These are phyloP conservation scores for Skeletonema costatum DNA, from an alignment of 108 stramenopile species.

Conservation along the genomic window DNA sequence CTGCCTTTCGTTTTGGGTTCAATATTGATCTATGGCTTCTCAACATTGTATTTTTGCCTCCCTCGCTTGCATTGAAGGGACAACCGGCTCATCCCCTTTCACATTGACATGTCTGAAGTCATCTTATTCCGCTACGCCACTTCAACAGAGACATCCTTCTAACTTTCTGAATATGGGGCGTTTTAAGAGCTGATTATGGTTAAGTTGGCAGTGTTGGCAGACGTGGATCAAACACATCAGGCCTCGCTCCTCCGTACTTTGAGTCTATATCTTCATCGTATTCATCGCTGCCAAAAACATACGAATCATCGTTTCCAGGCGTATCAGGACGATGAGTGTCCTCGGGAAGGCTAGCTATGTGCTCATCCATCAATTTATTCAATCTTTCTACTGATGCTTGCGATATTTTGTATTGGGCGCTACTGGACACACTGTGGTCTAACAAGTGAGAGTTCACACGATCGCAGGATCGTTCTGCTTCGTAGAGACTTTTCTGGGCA, in stretches of 20 bases:
- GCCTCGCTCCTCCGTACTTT: conserved; percentile 20
- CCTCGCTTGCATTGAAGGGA: no score
- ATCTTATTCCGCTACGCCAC: no score
- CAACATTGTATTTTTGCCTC: no score
- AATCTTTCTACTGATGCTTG: conserved; percentile 36
- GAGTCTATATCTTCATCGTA: conserved; percentile 40
- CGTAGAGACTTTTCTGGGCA: conserved; percentile 46
- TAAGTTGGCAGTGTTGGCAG: background rate
- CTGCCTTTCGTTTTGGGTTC: no score
- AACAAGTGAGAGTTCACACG: conserved; percentile 43
- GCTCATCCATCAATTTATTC: conserved; percentile 51
- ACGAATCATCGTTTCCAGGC: conserved; percentile 25
- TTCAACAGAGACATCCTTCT: no score
- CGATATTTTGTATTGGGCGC: conserved; percentile 39
- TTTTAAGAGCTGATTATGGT: background rate
- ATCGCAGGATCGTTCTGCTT: conserved; percentile 42
- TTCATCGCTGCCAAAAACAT: conserved; percentile 39
- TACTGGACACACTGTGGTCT: conserved; percentile 42
- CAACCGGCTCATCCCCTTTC: no score
- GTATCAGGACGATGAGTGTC: conserved; percentile 32
- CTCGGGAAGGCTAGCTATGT: conserved; percentile 51
- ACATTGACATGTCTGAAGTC: no score
- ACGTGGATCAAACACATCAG: conserved; percentile 16
- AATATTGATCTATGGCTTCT: no score
- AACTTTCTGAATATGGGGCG: background rate